Evolutionary conservation across 2,329 filamentous ascomycete species (phyloP).

Genomic region (Ceratocystiopsis brevicomis): DNA sequence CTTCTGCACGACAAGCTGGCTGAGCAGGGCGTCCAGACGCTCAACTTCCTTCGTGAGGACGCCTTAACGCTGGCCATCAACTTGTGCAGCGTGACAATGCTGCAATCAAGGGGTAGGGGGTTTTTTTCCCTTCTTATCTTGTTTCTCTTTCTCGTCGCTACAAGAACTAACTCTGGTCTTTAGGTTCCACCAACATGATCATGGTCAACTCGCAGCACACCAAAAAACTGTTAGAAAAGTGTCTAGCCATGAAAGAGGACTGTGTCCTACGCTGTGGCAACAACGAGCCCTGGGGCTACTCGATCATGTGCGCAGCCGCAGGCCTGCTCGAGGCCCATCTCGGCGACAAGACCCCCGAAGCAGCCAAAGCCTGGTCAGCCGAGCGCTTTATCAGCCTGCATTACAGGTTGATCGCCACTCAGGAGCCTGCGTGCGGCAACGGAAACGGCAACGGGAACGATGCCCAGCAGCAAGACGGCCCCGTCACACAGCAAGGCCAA

Average conservation of each 20-base stretch:
- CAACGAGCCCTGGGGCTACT: conserved; percentile 45
- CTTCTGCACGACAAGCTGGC: conserved; percentile 42
- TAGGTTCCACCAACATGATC: conserved; percentile 39
- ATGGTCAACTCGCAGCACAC: conserved; percentile 43
- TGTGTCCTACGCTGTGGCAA: conserved; percentile 41
- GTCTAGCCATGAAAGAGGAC: conserved; percentile 41
- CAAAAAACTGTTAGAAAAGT: conserved; percentile 41
- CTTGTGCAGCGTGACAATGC: conserved; percentile 40
- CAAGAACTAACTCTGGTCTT: background rate
- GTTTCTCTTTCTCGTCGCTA: background rate
- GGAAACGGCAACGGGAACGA: too few species aligned
- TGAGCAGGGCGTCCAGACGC: conserved; percentile 36
- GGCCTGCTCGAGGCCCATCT: conserved; percentile 41
- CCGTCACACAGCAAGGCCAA: background rate
- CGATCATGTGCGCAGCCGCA: conserved; percentile 41
- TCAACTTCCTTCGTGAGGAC: conserved; percentile 43
- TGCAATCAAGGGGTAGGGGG: conserved; percentile 32
- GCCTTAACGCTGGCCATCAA: conserved; percentile 40
- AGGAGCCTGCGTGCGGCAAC: conserved; percentile 18
- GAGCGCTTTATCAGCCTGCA: conserved; percentile 41
- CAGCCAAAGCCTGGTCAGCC: conserved; percentile 38
- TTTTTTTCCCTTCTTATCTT: background rate
- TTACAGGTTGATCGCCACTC: conserved; percentile 35
- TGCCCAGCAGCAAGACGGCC: too few species aligned
- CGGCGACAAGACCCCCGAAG: conserved; percentile 35